Percentiles rank a stretch among this genome's conserved stretches.
These are phyloP conservation scores for Rhizopogon sp. DNA, from an alignment of 768 basidiomycete species.

Conservation along the genomic window DNA sequence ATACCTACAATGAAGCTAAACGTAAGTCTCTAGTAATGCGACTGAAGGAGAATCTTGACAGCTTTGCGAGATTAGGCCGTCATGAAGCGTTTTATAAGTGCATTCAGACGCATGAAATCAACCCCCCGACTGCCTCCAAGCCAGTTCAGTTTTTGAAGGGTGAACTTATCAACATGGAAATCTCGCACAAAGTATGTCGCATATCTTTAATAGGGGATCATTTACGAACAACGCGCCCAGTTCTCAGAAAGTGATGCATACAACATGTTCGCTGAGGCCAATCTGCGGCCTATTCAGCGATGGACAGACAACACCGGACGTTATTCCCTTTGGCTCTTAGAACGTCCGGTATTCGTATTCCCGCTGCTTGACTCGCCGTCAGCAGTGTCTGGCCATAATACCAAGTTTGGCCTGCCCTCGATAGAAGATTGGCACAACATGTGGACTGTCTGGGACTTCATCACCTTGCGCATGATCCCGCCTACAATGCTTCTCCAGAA, in stretches of 20 bases:
- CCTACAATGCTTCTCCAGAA: slow-evolving; percentile 80
- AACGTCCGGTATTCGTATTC: slow-evolving; percentile 80
- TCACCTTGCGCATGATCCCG: slow-evolving; percentile 85
- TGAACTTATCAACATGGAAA: slow-evolving; percentile 83
- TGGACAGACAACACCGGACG: slow-evolving; percentile 73
- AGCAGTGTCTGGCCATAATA: slow-evolving; percentile 12
- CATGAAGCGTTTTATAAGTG: slow-evolving; percentile 86
- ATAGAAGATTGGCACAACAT: slow-evolving; percentile 75
- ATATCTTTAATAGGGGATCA: background rate
- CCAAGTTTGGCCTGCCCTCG: slow-evolving; percentile 61
- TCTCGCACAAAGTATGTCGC: slow-evolving; percentile 71
- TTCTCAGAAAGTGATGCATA: slow-evolving; percentile 73
- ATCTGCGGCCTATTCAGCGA: slow-evolving; percentile 79
- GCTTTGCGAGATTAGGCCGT: slow-evolving; percentile 41
- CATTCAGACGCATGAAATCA: slow-evolving; percentile 50
- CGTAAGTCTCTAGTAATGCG: slow-evolving; percentile 29
- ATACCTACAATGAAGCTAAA: slow-evolving; percentile 49
- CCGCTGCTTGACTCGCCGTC: slow-evolving; percentile 47
- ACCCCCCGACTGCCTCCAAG: slow-evolving; percentile 40
- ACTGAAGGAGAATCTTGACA: background rate
- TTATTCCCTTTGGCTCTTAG: slow-evolving; percentile 89
- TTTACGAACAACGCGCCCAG: slow-evolving; percentile 32
- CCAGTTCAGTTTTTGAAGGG: slow-evolving; percentile 53
- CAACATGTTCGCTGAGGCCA: slow-evolving; percentile 63
- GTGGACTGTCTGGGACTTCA: slow-evolving; percentile 87